Evolutionary conservation across 2,329 filamentous ascomycete genomes (phyloP).

Genomic region (Talaromyces sp.): DNA sequence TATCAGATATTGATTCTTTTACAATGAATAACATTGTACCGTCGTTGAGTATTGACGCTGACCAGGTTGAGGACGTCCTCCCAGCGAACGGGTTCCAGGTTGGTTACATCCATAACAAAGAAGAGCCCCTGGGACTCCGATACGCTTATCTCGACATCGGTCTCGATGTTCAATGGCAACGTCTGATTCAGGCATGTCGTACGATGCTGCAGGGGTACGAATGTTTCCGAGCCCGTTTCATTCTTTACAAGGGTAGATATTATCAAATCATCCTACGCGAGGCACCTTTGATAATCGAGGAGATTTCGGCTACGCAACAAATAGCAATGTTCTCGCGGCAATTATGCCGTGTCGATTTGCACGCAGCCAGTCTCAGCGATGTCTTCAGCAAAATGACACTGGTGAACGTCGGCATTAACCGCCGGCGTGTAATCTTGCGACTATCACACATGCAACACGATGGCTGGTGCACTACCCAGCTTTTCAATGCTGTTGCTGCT

Average conservation of each 20-base stretch:
- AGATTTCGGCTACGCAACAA: neutral
- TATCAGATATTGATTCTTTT: neutral
- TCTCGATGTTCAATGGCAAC: neutral
- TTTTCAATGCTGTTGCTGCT: neutral
- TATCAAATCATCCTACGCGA: neutral
- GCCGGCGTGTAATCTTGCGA: neutral
- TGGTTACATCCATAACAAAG: neutral
- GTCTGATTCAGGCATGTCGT: neutral
- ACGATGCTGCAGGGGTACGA: neutral
- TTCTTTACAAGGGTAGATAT: neutral
- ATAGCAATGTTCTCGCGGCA: neutral
- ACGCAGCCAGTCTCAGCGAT: neutral
- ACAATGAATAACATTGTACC: neutral
- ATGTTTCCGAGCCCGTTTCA: neutral
- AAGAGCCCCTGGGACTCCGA: neutral
- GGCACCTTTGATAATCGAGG: neutral
- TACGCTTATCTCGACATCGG: conserved; percentile 3
- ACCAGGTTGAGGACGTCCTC: neutral
- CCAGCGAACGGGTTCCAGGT: conserved; percentile 2
- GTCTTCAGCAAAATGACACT: neutral
- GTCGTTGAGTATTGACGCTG: neutral
- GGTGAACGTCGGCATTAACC: neutral
- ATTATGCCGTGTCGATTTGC: neutral
- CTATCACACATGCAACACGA: conserved; percentile 1
- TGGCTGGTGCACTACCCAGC: neutral